A percentile compares a stretch with the other conserved stretches of the same genome.
Conservation (phyloP, 768 basidiomycete species). For the Amanita phalloides region DNA sequence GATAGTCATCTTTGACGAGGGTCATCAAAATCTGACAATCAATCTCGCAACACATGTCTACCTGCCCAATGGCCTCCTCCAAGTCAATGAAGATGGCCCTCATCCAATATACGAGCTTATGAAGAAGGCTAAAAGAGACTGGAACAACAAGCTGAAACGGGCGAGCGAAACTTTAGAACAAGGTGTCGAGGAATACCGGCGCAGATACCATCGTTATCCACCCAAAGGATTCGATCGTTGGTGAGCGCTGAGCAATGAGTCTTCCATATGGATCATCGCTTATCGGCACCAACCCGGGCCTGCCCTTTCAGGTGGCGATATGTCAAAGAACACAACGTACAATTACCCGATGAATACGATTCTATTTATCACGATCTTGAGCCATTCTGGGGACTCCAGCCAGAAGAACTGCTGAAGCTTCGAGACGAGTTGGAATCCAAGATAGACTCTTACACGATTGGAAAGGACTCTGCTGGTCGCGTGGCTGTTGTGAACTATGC, state of each 20-base stretch:
- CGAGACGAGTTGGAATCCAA: conserved; percentile 26
- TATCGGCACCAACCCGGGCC: too few species aligned
- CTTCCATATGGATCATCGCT: background rate
- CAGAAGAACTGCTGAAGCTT: conserved; percentile 25
- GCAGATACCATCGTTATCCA: conserved; percentile 67
- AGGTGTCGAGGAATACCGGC: conserved; percentile 69
- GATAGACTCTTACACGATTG: conserved; percentile 30
- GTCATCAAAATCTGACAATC: background rate
- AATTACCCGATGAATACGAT: conserved; percentile 84
- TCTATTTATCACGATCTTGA: conserved; percentile 62
- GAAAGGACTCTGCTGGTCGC: conserved; percentile 16
- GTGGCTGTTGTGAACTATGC: conserved; percentile 23
- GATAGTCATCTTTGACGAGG: background rate
- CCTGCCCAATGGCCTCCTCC: conserved; percentile 28
- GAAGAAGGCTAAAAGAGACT: conserved; percentile 55
- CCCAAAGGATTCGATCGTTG: conserved; percentile 84
- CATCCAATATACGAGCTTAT: conserved; percentile 80
- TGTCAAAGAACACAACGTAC: conserved; percentile 59
- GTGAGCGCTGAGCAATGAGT: conserved; percentile 52
- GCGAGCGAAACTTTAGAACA: conserved; percentile 70
- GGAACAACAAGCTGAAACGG: conserved; percentile 41
- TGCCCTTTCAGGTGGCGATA: conserved; percentile 32
- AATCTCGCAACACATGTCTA: conserved; percentile 19
- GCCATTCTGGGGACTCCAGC: conserved; percentile 69
- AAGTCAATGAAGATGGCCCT: conserved; percentile 25